A percentile compares a stretch with the other conserved stretches of the same genome.
These are phyloP conservation scores for Sungouiozyma ichnusensis DNA, from an alignment of 805 yeast genomes.

Conservation along the genomic window DNA sequence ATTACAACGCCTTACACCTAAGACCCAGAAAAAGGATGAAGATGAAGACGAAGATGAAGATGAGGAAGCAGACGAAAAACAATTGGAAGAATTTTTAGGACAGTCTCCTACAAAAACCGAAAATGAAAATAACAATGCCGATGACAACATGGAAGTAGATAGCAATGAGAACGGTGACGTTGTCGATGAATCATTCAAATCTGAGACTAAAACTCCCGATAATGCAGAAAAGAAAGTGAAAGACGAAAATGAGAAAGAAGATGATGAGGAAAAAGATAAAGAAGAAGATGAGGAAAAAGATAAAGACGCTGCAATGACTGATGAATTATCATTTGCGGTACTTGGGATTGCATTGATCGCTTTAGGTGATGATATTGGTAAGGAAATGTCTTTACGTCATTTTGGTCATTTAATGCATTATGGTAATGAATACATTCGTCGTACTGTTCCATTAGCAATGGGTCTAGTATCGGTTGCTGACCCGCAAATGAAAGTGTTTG, in stretches of 20 bases:
- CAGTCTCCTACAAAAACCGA: constrained; percentile 21
- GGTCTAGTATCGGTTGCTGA: constrained; percentile 87
- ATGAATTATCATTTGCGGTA: constrained; percentile 68
- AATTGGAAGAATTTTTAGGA: constrained; percentile 26
- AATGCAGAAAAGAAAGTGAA: constrained; percentile 30
- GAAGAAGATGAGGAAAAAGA: constrained; percentile 20
- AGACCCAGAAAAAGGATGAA: constrained; percentile 48
- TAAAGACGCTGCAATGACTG: constrained; percentile 24
- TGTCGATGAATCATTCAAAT: constrained; percentile 1
- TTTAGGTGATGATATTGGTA: constrained; percentile 97
- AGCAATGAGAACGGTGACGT: constrained; percentile 10
- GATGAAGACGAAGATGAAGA: constrained; percentile 45
- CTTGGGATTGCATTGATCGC: constrained; percentile 90
- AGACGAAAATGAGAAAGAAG: constrained; percentile 25
- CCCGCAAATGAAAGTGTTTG: constrained; percentile 95
- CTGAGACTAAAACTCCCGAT: constrained; percentile 32
- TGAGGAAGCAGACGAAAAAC: constrained; percentile 28
- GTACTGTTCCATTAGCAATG: constrained; percentile 98
- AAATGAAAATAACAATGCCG: constrained; percentile 11
- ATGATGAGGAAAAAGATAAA: constrained; percentile 15
- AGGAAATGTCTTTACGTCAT: constrained; percentile 94
- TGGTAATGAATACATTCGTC: constrained; percentile 81
- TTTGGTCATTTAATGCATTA: constrained; percentile 97
- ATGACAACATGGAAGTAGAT: constrained; percentile 16
- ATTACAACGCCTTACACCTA: constrained; percentile 73